These are phyloP conservation scores for Skeletonema grethae DNA, from an alignment of 108 stramenopile genomes.

Conservation along the genomic window DNA sequence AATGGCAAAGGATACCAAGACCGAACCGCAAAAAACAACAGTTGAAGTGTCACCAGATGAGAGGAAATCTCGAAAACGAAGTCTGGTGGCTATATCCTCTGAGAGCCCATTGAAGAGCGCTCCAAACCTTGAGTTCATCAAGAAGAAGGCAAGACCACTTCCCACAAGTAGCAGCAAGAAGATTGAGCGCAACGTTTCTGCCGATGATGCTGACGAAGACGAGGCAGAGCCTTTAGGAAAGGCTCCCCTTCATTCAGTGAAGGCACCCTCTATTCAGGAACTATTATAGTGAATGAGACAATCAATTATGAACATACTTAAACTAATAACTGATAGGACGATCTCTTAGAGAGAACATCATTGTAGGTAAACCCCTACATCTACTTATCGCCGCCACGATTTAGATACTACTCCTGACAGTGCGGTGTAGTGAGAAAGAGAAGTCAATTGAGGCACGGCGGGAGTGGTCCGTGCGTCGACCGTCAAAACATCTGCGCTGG, in stretches of 20 bases:
- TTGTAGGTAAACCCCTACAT: no score
- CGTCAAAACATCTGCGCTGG: no score
- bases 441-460: no score
- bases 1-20: not conserved
- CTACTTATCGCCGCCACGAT: no score
- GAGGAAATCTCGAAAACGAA: not conserved
- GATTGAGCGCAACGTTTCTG: slow-evolving; percentile 1
- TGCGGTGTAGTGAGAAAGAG: no score
- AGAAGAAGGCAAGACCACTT: not conserved
- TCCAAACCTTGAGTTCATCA: not conserved
- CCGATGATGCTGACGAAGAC: not conserved
- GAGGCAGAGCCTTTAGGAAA: not conserved
- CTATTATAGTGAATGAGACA: not conserved
- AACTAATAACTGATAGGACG: not conserved
- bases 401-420: no score
- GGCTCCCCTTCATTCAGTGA: not conserved
- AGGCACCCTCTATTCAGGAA: not conserved
- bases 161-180: not conserved
- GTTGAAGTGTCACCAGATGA: slow-evolving; percentile 4
- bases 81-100: not conserved
- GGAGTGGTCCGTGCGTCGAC: no score
- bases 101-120: not conserved
- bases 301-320: not conserved
- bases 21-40: not conserved
- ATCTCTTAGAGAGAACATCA: no score